Base-by-base conservation (phyloP, 345 rosid genomes). In the Aegle marmelos region DNA sequence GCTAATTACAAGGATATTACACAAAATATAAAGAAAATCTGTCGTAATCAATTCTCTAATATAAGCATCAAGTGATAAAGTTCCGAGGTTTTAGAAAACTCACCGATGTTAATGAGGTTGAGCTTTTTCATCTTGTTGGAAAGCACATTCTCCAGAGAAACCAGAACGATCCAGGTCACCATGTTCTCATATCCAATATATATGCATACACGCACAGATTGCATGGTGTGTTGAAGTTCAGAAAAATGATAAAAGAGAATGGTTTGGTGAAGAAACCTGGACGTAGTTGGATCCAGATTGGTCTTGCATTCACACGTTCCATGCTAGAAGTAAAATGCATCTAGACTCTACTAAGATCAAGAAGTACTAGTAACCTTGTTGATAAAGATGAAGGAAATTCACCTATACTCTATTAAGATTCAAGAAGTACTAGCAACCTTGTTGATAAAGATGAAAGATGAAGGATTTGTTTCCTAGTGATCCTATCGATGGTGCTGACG, bases 221-320 rank as follows among this genome's bases (percentile, higher is more conserved):
- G 92, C 82, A 62, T 24, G 92, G 85, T 21, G 86, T 87, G 9
- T 56, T 83, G 4, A 86, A 54, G 57, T 53, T 87, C 66, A 88
- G 89, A 81, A 77, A 24, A 5, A 72, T 80, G 34, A 86, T 88
- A 19, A 87, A 81, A 76, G 83, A 75, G 48, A 87, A 79, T 61
- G 86, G 83, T 22, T 68, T 90, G 36, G 60, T 66, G 16, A 88
- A 86, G 71, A 78, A 59, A 66, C 86, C 90, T 2, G 92, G 92
- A 28, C 81, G 82, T 79, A 87, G 92, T 80, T 88, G 87, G 88
- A 82, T 88, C 82, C 86, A 86, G 84, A 75, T 86, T 28, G 91
- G 85, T 70, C 60, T 1, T 1, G 65, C 33, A 66, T 81, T 72
- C 82, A 82, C 34, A 69, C 17, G 66, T 84, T 86, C 72, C 83